Percentiles rank a stretch among this genome's conserved stretches.
Conservation (phyloP, 1,284 basidiomycete genomes). For the Schizopora paradoxa region DNA sequence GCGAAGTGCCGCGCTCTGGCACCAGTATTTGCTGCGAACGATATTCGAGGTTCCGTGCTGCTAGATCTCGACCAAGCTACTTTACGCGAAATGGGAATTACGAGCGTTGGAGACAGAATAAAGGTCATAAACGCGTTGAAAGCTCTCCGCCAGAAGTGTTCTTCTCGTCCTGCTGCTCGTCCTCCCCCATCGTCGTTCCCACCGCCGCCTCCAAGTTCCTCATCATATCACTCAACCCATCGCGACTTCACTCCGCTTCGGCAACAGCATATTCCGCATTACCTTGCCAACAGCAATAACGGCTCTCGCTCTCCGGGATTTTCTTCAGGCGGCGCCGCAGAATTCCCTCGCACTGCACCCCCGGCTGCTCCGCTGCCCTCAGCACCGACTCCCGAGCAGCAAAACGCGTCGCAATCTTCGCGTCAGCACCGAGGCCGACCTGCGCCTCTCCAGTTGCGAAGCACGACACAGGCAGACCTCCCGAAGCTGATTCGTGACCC, state of each 20-base stretch:
- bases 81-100: slow-evolving; percentile 84
- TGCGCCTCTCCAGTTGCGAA: slow-evolving; percentile 59
- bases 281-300: neutral
- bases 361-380: too few relatives aligned
- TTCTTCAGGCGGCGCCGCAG: slow-evolving; percentile 10
- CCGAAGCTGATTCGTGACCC: slow-evolving; percentile 62
- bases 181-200: neutral
- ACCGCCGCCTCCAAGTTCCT: neutral
- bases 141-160: slow-evolving; percentile 50
- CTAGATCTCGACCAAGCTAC: slow-evolving; percentile 84
- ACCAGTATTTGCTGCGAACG: slow-evolving; percentile 70
- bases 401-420: slow-evolving; percentile 17
- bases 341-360: slow-evolving; percentile 5
- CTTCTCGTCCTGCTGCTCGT: slow-evolving; percentile 1
- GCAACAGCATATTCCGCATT: too few relatives aligned
- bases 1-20: slow-evolving; percentile 65
- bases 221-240: neutral
- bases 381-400: slow-evolving; percentile 8
- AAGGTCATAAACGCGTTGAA: slow-evolving; percentile 84
- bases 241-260: too few relatives aligned
- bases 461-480: slow-evolving; percentile 46
- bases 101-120: slow-evolving; percentile 85
- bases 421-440: slow-evolving; percentile 47
- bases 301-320: neutral
- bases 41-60: slow-evolving; percentile 84